Percentiles rank a stretch among this genome's conserved stretches.
phyloP scores from a whole-genome alignment of 768 basidiomycete genomes.

The Suillus bovinus region DNA sequence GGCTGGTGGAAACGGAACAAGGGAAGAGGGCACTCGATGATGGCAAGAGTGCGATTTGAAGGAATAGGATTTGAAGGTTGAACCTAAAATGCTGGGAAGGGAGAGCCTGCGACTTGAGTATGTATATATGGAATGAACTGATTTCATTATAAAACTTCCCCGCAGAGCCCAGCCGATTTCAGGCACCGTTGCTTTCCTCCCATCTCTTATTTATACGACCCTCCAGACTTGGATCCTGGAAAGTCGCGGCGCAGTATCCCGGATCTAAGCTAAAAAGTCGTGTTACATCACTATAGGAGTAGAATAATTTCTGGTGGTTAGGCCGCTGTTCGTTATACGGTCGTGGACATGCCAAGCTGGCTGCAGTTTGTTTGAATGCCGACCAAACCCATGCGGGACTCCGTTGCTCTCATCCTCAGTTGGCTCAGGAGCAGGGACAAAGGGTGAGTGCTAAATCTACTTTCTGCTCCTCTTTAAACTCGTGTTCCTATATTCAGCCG shows the following conservation, averaged over 20 bases:
- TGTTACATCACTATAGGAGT: too few species aligned
- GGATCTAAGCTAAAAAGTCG: background rate
- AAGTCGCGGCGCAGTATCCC: background rate
- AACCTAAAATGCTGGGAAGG: background rate
- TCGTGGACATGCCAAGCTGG: background rate
- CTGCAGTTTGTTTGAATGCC: background rate
- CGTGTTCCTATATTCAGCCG: background rate
- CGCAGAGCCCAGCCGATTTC: slow-evolving; percentile 18
- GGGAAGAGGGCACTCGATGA: background rate
- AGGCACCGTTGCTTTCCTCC: slow-evolving; percentile 1
- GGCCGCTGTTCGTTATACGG: too few species aligned
- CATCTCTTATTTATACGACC: background rate
- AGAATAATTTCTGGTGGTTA: too few species aligned
- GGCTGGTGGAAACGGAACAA: slow-evolving; percentile 19
- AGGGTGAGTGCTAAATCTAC: background rate
- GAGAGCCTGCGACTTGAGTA: slow-evolving; percentile 2
- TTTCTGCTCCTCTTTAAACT: background rate
- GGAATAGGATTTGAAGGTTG: background rate
- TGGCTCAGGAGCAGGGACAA: background rate
- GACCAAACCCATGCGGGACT: background rate
- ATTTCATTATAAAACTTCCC: slow-evolving; percentile 22
- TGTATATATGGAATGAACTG: slow-evolving; percentile 12
- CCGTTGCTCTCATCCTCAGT: background rate
- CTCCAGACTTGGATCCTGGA: background rate
- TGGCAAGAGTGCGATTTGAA: background rate